Evolutionary conservation across 768 basidiomycete species (phyloP).

Genomic region (Tricholomella constricta): DNA sequence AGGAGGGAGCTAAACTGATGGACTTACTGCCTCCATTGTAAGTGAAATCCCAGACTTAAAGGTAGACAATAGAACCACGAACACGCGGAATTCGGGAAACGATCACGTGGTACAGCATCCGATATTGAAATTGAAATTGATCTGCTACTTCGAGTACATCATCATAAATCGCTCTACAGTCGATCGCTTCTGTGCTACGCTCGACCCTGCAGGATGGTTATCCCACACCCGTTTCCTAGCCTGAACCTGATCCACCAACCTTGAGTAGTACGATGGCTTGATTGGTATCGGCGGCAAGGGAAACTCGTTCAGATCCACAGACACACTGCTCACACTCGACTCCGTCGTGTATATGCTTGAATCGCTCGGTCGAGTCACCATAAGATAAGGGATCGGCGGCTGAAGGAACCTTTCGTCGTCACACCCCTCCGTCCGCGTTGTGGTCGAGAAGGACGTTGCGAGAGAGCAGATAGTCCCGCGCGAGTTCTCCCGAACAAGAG

Average conservation of each 20-base stretch:
- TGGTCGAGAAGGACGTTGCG: constrained; percentile 11
- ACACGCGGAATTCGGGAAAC: constrained; percentile 1
- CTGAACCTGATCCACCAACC: constrained; percentile 18
- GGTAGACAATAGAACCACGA: constrained; percentile 11
- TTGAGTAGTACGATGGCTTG: constrained; percentile 18
- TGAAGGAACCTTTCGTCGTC: constrained; percentile 15
- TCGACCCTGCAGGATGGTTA: constrained; percentile 14
- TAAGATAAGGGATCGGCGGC: constrained; percentile 25
- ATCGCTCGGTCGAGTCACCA: constrained; percentile 39
- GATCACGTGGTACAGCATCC: constrained; percentile 9
- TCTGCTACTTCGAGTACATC: too few species aligned
- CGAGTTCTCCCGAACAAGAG: constrained; percentile 18
- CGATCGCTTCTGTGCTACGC: constrained; percentile 18
- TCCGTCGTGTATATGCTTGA: constrained; percentile 32
- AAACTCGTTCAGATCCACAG: constrained; percentile 47
- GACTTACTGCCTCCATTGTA: too few species aligned
- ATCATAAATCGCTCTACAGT: constrained; percentile 24
- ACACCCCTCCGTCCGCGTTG: constrained; percentile 14
- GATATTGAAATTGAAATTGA: too few species aligned
- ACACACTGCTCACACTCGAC: constrained; percentile 40
- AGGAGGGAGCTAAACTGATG: background rate
- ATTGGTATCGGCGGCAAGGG: constrained; percentile 40
- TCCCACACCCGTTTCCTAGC: constrained; percentile 18
- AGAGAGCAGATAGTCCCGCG: constrained; percentile 16
- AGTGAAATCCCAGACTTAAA: too few species aligned